Base-by-base conservation (phyloP, 371 early-diverging fungal genomes). In the Encephalitozoon intestinalis region DNA sequence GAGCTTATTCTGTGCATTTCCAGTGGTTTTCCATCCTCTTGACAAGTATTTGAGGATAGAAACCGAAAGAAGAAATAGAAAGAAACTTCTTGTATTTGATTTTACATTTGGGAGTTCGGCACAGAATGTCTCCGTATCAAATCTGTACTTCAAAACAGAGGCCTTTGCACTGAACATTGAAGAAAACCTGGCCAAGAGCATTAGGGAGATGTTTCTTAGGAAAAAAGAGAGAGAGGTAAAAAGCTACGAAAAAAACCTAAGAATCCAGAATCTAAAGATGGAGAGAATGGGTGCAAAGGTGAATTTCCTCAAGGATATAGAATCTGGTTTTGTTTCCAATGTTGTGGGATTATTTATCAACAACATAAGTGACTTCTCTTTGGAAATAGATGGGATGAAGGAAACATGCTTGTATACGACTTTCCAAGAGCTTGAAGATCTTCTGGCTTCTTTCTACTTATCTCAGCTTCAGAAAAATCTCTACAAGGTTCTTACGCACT, bases 141-240 rank as follows among this genome's bases (percentile, higher is more conserved):
- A 58, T 25, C 4, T 58, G 7, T 28, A 58, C 28, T 58, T 31
- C 58, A 58, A n/a, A 7, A 34, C 34, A 15, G 5, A 18, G 21
- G 58, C 12, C 34, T 58, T 58, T 58, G 58, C 58, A 58, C 18
- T 58, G 58, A 58, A 58, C 21, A n/a, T 58, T 11, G 58, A 58
- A 21, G 58, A 58, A 34, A 58, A 6, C 18, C 34, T 58, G 30
- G 58, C 28, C 5, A 58, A n/a, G n/a, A 58, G 34, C 1, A 15
- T 58, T 5, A 37, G n/a, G 18, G 34, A 31, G 37, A 58, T 58
- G 37, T 28, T 58, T n/a, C n/a, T n/a, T 58, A 12, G 7, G 12
- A 4, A 18, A 15, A 15, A 18, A 7, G 58, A n/a, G 25, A 5
- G n/a, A 11, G 34, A 0, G 21, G 0, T 34, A 0, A 15, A 34